Evolutionary conservation across 2,329 filamentous ascomycete species (phyloP).

Genomic region (Epicoccum nigrum): DNA sequence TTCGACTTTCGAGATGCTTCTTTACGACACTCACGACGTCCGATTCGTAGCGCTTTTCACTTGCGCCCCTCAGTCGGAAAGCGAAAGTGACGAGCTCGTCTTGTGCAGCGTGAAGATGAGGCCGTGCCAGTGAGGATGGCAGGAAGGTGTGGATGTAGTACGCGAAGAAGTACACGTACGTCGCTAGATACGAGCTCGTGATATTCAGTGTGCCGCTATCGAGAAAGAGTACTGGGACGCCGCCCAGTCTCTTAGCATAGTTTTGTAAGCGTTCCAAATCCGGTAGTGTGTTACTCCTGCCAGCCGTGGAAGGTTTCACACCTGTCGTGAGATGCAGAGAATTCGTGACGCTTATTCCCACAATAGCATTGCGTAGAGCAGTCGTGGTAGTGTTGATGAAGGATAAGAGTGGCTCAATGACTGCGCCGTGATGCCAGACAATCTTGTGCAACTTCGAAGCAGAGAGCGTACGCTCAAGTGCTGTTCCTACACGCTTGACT

Average conservation of each 20-base stretch:
- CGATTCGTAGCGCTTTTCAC: constrained; percentile 23
- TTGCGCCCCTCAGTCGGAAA: constrained; percentile 36
- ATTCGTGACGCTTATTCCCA: constrained; percentile 34
- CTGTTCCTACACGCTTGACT: constrained; percentile 31
- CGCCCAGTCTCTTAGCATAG: constrained; percentile 31
- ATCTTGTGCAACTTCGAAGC: constrained; percentile 25
- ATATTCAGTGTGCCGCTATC: constrained; percentile 34
- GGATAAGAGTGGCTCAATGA: constrained; percentile 34
- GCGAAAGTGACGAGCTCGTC: constrained; percentile 39
- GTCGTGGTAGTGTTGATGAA: constrained; percentile 39
- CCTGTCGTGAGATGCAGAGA: constrained; percentile 26
- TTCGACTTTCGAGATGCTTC: constrained; percentile 27
- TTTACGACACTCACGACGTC: constrained; percentile 31
- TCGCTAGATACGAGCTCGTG: constrained; percentile 25
- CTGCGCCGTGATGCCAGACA: constrained; percentile 44
- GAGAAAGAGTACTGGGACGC: constrained; percentile 38
- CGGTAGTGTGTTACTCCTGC: constrained; percentile 27
- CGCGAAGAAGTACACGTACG: constrained; percentile 41
- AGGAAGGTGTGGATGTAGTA: constrained; percentile 43
- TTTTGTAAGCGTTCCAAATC: constrained; percentile 33
- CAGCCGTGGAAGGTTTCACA: constrained; percentile 29
- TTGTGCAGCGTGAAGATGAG: constrained; percentile 34
- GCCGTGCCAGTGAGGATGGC: constrained; percentile 20
- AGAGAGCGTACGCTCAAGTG: constrained; percentile 30
- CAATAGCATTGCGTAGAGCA: constrained; percentile 27